Base-by-base conservation (phyloP, 345 rosid species). In the Excoecaria agallocha region DNA sequence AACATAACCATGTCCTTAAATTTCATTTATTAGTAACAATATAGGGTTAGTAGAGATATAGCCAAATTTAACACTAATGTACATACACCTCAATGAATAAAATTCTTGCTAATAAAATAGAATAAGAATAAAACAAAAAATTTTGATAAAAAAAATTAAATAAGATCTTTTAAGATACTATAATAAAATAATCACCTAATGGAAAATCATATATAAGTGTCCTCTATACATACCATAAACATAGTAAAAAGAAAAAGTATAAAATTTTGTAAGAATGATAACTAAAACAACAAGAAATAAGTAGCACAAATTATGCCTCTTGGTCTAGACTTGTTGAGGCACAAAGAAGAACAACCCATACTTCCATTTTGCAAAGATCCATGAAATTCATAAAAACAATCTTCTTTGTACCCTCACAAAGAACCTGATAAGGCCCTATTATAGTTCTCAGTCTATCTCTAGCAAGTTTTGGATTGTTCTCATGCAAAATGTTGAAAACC, bases 351-450 rank as follows among this genome's bases (percentile, higher is more conserved):
- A 46, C n/a, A 59, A 60, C 15, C 46, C 37, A 48, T 43, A 62
- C 79, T 41, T 85, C 93, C 96, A 91, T 89, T 79, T 85, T 93
- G 89, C 99, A 96, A 68, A 96, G 94, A 82, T 93, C 97, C 98
- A 89, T 93, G 55, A 91, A 93, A 84, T 96, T 93, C 78, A 91
- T 97, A 78, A 95, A 91, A 39, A 88, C 94, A 2, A 97, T 93
- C 80, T 95, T 95, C 96, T 91, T 95, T 75, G 99, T 95, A 35
- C 99, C 99, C 76, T 95, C 99, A 72, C 96, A 94, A 68, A 93
- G 96, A 74, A 95, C 98, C 79, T 95, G 97, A 8, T 96, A 98
- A 57, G 97, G 97, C 86, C 98, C 88, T 97, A 93, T 93, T 68
- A 91, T 96, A 65, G 98, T 95, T 80, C 98, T 91, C 24, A 94